Base-by-base conservation (phyloP, 441 rosid species). In the Gossypium davidsonii region DNA sequence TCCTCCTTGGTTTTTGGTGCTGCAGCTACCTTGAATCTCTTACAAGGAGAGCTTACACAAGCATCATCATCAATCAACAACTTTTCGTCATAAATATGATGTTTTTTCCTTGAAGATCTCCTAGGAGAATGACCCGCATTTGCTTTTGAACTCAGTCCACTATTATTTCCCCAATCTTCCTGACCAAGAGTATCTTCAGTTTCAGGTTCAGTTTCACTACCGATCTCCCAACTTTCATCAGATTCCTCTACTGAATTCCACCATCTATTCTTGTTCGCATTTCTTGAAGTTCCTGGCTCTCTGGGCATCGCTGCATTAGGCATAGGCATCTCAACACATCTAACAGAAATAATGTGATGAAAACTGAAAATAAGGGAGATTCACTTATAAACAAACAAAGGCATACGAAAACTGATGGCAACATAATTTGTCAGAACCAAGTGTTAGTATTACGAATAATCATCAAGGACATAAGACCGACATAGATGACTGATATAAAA, bases 81-180 rank as follows among this genome's bases (percentile, higher is more conserved):
- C 5, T 79, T 74, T 64, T 82, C 82, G 17, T 17, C 44, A 52
- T 70, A 77, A 55, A 81, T 67, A 25, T 62, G 69, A 34, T 76
- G 80, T 66, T 76, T 81, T 44, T 57, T 60, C 79, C 84, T 79
- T 4, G 76, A 60, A 49, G 88, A 85, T 78, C 74, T 83, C 70
- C 84, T 77, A 31, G 53, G 51, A 34, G 73, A 65, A 66, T 51
- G 61, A 25, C 52, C 68, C 53, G 49, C 78, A 76, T 74, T 62
- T n/a, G 25, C 44, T 23, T 37, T 73, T 64, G 56, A 60, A 72
- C 68, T 74, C 56, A 37, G 37, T 57, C 71, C 57, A 21, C 64
- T 58, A 70, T 49, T 21, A 21, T 74, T 67, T 59, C 61, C 42
- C 44, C 60, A 73, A 68, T 78, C 71, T 74, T 67, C 79, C 42